Evolutionary conservation across 1,284 basidiomycete genomes (phyloP), one percentile per base, ranked within the genome.

Genomic region (Clitocybe nebularis): DNA sequence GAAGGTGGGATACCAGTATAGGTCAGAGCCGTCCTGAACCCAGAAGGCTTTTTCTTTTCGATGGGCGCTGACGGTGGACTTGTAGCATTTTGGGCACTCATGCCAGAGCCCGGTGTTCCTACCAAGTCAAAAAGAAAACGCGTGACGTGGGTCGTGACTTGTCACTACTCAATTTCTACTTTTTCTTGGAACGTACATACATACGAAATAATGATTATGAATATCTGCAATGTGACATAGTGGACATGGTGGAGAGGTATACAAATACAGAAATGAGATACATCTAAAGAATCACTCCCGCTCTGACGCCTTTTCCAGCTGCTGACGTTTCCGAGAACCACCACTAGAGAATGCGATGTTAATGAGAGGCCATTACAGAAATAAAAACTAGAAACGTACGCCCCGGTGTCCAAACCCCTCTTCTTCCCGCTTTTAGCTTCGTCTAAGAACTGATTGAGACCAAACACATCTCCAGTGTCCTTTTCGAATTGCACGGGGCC

Each of bases 401-500:
- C 81, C 38, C 77, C 75, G 38, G 81, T 82, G 58, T 90, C 87
- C 58, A 90, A 56, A n/a, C 91, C 87, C 50, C 93, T 75, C 69
- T 97, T 97, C 60, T 82, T 85, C 4, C 93, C 94, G 14, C 85
- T 84, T 74, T 94, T 97, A 9, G 95, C 96, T 59, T 94, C 92
- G 59, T 97, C 91, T 70, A 99, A 77, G 74, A 99, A 99, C 62
- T 96, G 85, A 64, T 96, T 90, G 53, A 99, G 78, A 51, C 95
- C 94, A 61, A 99, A 99, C n/a, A 97, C 93, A 74, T 99, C 96
- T 5, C 81, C 78, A 1, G 86, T 83, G 58, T 99, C 96, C 72
- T 97, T 97, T 71, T 99, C 96, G 59, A 99, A 99, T 61, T 97
- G 93, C 22, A 99, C 96, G n/a, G 96, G 96, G 0, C 96, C 92